Conservation (phyloP, 2,329 filamentous ascomycete genomes). For the Pyrenochaeta sp. region DNA sequence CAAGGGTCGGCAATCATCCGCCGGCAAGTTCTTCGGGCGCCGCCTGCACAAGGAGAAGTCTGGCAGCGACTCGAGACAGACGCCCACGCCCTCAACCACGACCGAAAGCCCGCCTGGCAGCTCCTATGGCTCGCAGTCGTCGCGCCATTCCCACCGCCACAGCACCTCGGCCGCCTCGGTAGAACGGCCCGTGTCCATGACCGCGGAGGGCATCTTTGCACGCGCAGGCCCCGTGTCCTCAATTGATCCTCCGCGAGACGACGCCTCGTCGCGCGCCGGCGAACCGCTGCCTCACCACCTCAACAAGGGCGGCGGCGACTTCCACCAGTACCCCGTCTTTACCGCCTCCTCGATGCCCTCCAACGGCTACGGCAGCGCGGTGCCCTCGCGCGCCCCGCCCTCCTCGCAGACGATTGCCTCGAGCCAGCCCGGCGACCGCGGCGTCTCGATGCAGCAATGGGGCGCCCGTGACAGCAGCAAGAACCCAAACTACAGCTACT, state of each 20-base stretch:
- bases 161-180: slow-evolving; percentile 63
- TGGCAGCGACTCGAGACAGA: slow-evolving; percentile 16
- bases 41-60: slow-evolving; percentile 65
- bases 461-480: slow-evolving; percentile 51
- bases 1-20: slow-evolving; percentile 83
- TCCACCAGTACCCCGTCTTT: slow-evolving; percentile 85
- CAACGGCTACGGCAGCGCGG: slow-evolving; percentile 57
- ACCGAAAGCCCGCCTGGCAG: slow-evolving; percentile 68
- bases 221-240: slow-evolving; percentile 84
- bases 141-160: slow-evolving; percentile 72
- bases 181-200: slow-evolving; percentile 71
- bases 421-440: slow-evolving; percentile 69
- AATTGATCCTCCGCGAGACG: slow-evolving; percentile 79
- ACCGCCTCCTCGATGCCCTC: slow-evolving; percentile 62
- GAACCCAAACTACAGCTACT: slow-evolving; percentile 32
- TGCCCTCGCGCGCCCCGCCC: slow-evolving; percentile 67
- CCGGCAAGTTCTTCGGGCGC: slow-evolving; percentile 85
- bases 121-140: slow-evolving; percentile 71
- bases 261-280: slow-evolving; percentile 73
- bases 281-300: slow-evolving; percentile 84
- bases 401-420: slow-evolving; percentile 71
- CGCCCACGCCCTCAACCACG: slow-evolving; percentile 64
- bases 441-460: slow-evolving; percentile 81
- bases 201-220: slow-evolving; percentile 71
- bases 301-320: slow-evolving; percentile 79